Evolutionary conservation across 495 filamentous ascomycete genomes (phyloP).

Genomic region (Lasiosphaeriaceae sp.): DNA sequence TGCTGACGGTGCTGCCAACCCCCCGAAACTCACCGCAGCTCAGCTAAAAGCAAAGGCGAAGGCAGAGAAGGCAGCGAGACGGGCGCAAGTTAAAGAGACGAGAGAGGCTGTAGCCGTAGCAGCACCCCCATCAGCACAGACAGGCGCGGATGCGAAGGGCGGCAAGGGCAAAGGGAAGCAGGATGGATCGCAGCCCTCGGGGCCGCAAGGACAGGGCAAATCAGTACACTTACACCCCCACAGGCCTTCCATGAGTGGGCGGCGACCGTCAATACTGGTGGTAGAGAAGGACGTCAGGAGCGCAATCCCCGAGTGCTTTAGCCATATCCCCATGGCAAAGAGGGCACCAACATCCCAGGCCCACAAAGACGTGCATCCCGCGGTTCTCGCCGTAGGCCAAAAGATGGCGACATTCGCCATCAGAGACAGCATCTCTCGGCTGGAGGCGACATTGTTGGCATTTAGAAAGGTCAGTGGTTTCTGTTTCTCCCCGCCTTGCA

Average conservation of each 20-base stretch:
- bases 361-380: slow-evolving; percentile 85
- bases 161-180: slow-evolving; percentile 49
- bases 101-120: slow-evolving; percentile 24
- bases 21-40: slow-evolving; percentile 53
- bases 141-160: slow-evolving; percentile 32
- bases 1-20: slow-evolving; percentile 3
- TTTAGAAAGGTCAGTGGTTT: slow-evolving; percentile 71
- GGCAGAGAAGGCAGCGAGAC: slow-evolving; percentile 71
- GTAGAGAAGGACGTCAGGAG: slow-evolving; percentile 43
- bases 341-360: slow-evolving; percentile 70
- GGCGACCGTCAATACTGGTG: slow-evolving; percentile 39
- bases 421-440: slow-evolving; percentile 84
- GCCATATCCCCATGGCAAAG: slow-evolving; percentile 77
- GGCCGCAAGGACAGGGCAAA: slow-evolving; percentile 31
- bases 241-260: slow-evolving; percentile 34
- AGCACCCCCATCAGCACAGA: slow-evolving; percentile 6
- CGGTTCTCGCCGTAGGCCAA: slow-evolving; percentile 77
- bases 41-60: slow-evolving; percentile 76
- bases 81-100: slow-evolving; percentile 59
- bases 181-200: slow-evolving; percentile 32
- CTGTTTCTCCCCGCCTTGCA: not conserved
- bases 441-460: slow-evolving; percentile 79
- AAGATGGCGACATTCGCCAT: slow-evolving; percentile 88
- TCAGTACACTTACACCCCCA: slow-evolving; percentile 27
- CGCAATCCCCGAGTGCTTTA: slow-evolving; percentile 66